Conservation (phyloP, 1,284 basidiomycete genomes). For the Leccinum subfulvum region DNA sequence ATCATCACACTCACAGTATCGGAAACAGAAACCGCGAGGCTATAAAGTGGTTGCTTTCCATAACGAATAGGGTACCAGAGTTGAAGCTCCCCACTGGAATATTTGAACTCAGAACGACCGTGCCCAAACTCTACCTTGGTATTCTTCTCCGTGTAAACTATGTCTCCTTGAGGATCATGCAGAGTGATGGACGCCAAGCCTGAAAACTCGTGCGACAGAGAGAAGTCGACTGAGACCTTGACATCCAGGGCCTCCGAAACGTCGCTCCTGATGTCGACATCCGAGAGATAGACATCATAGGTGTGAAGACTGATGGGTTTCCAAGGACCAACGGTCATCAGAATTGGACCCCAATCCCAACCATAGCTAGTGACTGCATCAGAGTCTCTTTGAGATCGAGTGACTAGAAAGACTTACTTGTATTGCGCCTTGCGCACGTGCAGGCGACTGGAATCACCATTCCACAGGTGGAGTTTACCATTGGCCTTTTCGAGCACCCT, state of each 20-base stretch:
- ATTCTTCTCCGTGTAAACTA: slow-evolving; percentile 38
- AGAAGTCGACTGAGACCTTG: slow-evolving; percentile 46
- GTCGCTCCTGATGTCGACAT: slow-evolving; percentile 57
- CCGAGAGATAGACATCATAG: slow-evolving; percentile 62
- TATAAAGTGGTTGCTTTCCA: slow-evolving; percentile 77
- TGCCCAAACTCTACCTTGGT: slow-evolving; percentile 40
- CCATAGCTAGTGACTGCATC: slow-evolving; percentile 55
- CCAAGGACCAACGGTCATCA: slow-evolving; percentile 81
- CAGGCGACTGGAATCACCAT: slow-evolving; percentile 82
- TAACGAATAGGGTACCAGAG: slow-evolving; percentile 87
- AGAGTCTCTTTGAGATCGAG: slow-evolving; percentile 1
- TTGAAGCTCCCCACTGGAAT: slow-evolving; percentile 55
- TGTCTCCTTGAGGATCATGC: slow-evolving; percentile 45
- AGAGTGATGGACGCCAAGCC: slow-evolving; percentile 48
- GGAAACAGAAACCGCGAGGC: slow-evolving; percentile 50
- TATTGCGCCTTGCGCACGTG: slow-evolving; percentile 90
- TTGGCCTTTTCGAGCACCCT: slow-evolving; percentile 63
- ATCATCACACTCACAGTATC: slow-evolving; percentile 43
- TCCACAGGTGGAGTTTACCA: slow-evolving; percentile 70
- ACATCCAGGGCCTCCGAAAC: slow-evolving; percentile 56
- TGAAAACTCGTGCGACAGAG: slow-evolving; percentile 39
- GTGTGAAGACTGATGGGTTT: slow-evolving; percentile 70
- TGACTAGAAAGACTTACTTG: slow-evolving; percentile 49
- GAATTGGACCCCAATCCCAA: slow-evolving; percentile 84
- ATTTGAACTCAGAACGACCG: slow-evolving; percentile 47